Conservation (phyloP, 164 flowering plant species). For the Platanus orientalis region DNA sequence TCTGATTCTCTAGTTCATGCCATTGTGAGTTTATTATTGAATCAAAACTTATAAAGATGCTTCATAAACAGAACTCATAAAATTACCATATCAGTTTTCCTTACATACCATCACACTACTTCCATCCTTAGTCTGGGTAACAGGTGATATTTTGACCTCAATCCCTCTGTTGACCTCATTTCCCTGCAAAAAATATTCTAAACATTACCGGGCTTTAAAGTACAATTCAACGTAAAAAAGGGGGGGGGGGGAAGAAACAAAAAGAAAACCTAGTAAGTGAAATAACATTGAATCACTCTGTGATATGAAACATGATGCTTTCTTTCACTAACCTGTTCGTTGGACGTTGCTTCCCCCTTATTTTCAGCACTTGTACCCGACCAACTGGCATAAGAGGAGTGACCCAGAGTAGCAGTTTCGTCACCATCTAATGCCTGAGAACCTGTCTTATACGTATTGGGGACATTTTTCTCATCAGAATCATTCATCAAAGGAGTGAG, state of each 20-base stretch:
- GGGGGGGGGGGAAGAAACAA: too few species aligned
- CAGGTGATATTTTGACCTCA: constrained; percentile 14
- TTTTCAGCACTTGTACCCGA: constrained; percentile 22
- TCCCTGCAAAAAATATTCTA: constrained; percentile 8
- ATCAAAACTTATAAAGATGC: neutral
- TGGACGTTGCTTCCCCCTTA: constrained; percentile 21
- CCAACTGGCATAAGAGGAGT: constrained; percentile 21
- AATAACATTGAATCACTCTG: neutral
- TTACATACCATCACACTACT: constrained; percentile 12
- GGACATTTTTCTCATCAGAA: constrained; percentile 17
- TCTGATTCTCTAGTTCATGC: too few species aligned
- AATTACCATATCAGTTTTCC: neutral
- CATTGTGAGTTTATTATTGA: neutral
- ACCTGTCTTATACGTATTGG: constrained; percentile 13
- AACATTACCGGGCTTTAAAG: too few species aligned
- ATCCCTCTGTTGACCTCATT: constrained; percentile 10
- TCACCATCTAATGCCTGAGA: constrained; percentile 17
- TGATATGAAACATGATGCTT: neutral
- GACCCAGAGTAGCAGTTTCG: constrained; percentile 20
- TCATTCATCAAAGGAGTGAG: constrained; percentile 17
- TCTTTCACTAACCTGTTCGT: constrained; percentile 36
- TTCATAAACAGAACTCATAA: neutral
- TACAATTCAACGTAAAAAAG: too few species aligned
- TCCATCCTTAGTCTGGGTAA: constrained; percentile 10
- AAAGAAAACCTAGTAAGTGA: too few species aligned